Base-by-base conservation (phyloP, 495 filamentous ascomycete species). In the Hypoxylon fuscum region DNA sequence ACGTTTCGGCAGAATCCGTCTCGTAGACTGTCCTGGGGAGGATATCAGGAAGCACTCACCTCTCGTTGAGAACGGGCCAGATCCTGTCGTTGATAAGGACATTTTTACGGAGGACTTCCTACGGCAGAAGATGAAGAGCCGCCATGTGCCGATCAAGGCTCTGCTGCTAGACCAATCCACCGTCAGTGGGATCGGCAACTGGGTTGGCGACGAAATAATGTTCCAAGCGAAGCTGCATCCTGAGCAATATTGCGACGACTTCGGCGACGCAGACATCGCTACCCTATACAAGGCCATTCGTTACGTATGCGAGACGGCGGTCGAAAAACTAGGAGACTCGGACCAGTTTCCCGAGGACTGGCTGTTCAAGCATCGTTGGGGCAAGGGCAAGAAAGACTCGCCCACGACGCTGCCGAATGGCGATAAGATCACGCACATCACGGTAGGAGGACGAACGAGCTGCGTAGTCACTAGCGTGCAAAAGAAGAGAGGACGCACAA, bases 171-270 rank as follows among this genome's bases (percentile, higher is more conserved):
- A 97, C 68, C 95, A 98, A 71, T 80, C 84, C n/a, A 90, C 88
- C 66, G 88, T 98, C 47, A 93, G 91, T 66, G 95, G 95, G 4
- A 91, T 98, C 44, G 95, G 95, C 1, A 98, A 97, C 65, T 98
- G 94, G 95, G 92, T 98, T 62, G 92, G 86, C 0, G 95, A 98
- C 68, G 95, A 98, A 63, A 87, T 97, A 23, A 71, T 98, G 22
- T 97, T 90, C 66, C 85, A 97, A 64, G 88, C 93, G 4, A 87
- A 83, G 51, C 83, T 97, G 12, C 95, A 98, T 57, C 95, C 95
- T 0, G 94, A 97, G 71, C 90, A 95, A 62, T 94, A 93, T 75
- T 90, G 88, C 73, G 87, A 97, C 65, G 91, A 90, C 7, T 86
- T 98, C 64, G 78, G 68, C 54, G 83, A 89, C 41, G 83, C 77